Conservation (phyloP, 257 asterid genomes). For the Sherardia arvensis region DNA sequence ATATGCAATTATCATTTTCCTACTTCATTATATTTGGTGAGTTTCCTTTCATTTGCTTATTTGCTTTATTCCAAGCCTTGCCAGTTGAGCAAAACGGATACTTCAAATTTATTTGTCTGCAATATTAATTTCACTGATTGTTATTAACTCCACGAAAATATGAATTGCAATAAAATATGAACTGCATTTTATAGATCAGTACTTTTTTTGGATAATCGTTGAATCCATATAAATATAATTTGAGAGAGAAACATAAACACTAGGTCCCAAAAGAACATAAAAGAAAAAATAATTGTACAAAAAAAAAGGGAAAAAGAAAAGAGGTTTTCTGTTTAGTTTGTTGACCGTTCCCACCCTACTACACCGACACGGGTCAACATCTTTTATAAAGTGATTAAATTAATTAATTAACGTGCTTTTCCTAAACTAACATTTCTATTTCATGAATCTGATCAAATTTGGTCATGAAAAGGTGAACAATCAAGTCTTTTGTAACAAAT, state of each 20-base stretch:
- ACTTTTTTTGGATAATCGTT: not conserved
- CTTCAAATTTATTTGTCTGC: not conserved
- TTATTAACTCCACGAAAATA: too few relatives aligned
- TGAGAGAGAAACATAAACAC: not conserved
- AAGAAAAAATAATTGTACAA: not conserved
- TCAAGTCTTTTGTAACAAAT: not conserved
- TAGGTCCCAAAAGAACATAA: not conserved
- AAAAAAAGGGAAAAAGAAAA: not conserved
- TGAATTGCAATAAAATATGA: too few relatives aligned
- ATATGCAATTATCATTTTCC: not conserved
- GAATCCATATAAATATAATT: not conserved
- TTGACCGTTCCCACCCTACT: conserved; percentile 5
- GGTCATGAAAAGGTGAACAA: not conserved
- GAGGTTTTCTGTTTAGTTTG: conserved; percentile 7
- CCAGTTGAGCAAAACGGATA: not conserved
- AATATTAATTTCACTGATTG: too few relatives aligned
- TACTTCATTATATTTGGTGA: not conserved
- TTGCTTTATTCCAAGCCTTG: not conserved
- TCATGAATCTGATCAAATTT: not conserved
- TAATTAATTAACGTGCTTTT: not conserved
- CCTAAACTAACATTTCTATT: not conserved
- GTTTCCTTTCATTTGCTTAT: not conserved
- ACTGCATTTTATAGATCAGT: too few relatives aligned
- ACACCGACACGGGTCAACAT: conserved; percentile 1
- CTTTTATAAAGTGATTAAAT: not conserved